phyloP scores from a whole-genome alignment of 495 filamentous ascomycete species.

The Penicillium mononematosum region DNA sequence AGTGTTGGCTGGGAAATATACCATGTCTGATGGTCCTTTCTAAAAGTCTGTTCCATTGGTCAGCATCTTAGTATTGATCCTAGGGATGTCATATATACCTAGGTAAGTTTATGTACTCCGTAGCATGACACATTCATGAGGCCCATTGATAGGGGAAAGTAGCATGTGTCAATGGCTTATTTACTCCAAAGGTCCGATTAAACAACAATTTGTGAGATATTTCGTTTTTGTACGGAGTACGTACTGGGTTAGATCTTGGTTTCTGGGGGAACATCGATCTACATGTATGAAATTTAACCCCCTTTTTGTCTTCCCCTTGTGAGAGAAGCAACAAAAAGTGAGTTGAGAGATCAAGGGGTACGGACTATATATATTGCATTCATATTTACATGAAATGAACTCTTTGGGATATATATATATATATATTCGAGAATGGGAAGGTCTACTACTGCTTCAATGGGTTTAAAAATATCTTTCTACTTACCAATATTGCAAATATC shows the following conservation, averaged over 20 bases:
- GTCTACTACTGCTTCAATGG: background rate
- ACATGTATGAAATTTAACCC: background rate
- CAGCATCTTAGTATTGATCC: background rate
- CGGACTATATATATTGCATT: background rate
- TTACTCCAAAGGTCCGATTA: background rate
- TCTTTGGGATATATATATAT: background rate
- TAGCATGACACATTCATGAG: too few species aligned
- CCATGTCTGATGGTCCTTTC: background rate
- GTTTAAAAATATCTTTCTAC: background rate
- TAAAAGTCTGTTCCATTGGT: background rate
- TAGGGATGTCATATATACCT: background rate
- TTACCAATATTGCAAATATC: background rate
- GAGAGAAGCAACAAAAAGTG: background rate
- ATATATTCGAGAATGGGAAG: background rate
- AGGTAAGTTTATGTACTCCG: too few species aligned
- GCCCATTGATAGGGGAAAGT: background rate
- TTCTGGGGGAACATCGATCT: background rate
- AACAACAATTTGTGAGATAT: background rate
- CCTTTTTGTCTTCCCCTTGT: background rate
- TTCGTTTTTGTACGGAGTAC: too few species aligned
- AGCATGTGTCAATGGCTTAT: background rate
- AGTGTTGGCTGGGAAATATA: slow-evolving; percentile 8
- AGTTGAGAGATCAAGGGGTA: background rate
- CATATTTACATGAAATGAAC: background rate
- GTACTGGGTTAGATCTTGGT: background rate